phyloP scores from a whole-genome alignment of 768 basidiomycete species.

The Tulasnella sp. region DNA sequence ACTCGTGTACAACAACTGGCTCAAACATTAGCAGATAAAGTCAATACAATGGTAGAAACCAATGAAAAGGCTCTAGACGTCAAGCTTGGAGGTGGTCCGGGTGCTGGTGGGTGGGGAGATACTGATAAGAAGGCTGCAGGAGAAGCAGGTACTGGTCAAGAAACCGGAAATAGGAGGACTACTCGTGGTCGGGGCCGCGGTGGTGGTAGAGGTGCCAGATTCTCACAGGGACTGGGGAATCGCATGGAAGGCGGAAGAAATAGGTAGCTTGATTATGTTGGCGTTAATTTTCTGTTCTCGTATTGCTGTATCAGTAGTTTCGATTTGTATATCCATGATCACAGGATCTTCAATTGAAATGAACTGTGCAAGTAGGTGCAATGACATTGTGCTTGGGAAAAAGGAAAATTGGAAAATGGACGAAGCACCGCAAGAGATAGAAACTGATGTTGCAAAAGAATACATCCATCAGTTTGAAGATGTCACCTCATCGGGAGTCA shows the following conservation, averaged over 20 bases:
- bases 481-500: too few relatives aligned
- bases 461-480: too few relatives aligned
- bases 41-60: constrained; percentile 73
- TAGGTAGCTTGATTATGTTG: background rate
- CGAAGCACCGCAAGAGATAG: too few relatives aligned
- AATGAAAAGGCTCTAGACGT: constrained; percentile 81
- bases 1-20: constrained; percentile 84
- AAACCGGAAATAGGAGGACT: constrained; percentile 12
- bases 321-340: too few relatives aligned
- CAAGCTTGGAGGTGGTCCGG: constrained; percentile 50
- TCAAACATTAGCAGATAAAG: constrained; percentile 76
- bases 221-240: constrained; percentile 61
- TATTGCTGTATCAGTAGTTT: too few relatives aligned
- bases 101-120: constrained; percentile 46
- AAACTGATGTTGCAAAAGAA: too few relatives aligned
- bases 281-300: background rate
- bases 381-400: too few relatives aligned
- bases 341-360: too few relatives aligned
- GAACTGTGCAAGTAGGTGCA: too few relatives aligned
- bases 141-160: constrained; percentile 9
- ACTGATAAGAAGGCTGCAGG: constrained; percentile 20
- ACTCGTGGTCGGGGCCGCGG: constrained; percentile 7
- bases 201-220: constrained; percentile 58
- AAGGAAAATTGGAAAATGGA: too few relatives aligned
- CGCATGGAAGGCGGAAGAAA: constrained; percentile 9